phyloP scores from a whole-genome alignment of 1,284 basidiomycete genomes.

The Ganoderma sinense region DNA sequence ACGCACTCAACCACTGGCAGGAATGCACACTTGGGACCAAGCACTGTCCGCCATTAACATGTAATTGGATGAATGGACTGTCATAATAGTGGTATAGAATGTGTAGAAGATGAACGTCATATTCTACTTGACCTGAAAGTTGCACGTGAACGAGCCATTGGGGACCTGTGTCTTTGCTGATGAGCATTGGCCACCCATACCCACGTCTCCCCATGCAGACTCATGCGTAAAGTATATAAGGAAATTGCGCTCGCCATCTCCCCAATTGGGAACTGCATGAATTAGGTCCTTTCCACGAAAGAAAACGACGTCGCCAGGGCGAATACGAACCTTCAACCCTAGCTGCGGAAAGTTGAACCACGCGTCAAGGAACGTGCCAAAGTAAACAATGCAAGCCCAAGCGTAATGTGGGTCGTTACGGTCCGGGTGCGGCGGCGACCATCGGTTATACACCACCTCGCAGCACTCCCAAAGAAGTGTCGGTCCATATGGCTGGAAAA shows the following conservation, averaged over 20 bases:
- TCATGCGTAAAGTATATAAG: conserved; percentile 20
- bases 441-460: not conserved
- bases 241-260: not conserved
- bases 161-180: no score
- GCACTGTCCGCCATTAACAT: no score
- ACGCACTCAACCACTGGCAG: no score
- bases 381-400: not conserved
- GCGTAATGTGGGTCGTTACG: not conserved
- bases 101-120: no score
- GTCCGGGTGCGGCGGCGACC: not conserved
- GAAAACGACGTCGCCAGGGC: not conserved
- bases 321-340: not conserved
- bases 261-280: not conserved
- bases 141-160: no score
- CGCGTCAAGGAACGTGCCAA: not conserved
- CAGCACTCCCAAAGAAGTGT: not conserved
- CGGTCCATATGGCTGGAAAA: not conserved
- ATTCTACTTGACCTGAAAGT: no score
- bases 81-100: no score
- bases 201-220: not conserved
- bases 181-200: no score
- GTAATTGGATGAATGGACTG: no score
- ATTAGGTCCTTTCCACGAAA: not conserved
- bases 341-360: not conserved
- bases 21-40: not conserved